A percentile compares a stretch with the other conserved stretches of the same genome.
These are phyloP conservation scores for Ceratobasidium sp. DNA, from an alignment of 1,284 basidiomycete species.

Conservation along the genomic window DNA sequence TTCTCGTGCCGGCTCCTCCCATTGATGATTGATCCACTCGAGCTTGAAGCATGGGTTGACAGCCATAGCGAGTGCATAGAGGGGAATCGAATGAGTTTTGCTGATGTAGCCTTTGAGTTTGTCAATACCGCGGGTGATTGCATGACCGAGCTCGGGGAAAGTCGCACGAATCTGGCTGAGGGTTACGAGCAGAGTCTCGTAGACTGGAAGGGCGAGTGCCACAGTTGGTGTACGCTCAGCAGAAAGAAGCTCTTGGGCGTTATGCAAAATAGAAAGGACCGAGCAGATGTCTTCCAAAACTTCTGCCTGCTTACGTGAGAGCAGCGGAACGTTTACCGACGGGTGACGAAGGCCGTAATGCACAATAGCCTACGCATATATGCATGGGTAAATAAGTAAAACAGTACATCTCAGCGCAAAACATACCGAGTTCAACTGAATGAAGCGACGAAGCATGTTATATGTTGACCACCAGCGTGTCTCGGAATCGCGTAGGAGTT, in stretches of 20 bases:
- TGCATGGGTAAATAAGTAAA: not conserved
- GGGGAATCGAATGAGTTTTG: not conserved
- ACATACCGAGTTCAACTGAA: slow-evolving; percentile 18
- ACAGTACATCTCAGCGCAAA: not conserved
- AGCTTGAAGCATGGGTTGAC: slow-evolving; percentile 24
- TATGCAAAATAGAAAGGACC: slow-evolving; percentile 9
- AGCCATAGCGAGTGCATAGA: slow-evolving; percentile 12
- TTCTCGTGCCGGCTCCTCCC: not conserved
- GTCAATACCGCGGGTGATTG: not conserved
- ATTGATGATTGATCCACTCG: slow-evolving; percentile 7
- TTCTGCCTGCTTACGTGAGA: not conserved
- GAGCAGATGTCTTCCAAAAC: slow-evolving; percentile 26
- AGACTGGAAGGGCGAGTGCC: slow-evolving; percentile 32
- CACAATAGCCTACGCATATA: slow-evolving; percentile 9
- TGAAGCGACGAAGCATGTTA: not conserved
- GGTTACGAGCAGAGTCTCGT: slow-evolving; percentile 30
- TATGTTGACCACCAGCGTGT: slow-evolving; percentile 14
- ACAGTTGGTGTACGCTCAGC: slow-evolving; percentile 42
- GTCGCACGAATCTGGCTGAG: not conserved
- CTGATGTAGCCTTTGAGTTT: slow-evolving; percentile 16
- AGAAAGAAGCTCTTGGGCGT: slow-evolving; percentile 43
- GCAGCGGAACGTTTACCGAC: not conserved
- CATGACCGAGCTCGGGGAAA: not conserved
- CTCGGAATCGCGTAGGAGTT: not conserved
- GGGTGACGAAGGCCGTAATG: not conserved